Conservation (phyloP, 495 filamentous ascomycete species). For the Sordaria brevicollis region DNA sequence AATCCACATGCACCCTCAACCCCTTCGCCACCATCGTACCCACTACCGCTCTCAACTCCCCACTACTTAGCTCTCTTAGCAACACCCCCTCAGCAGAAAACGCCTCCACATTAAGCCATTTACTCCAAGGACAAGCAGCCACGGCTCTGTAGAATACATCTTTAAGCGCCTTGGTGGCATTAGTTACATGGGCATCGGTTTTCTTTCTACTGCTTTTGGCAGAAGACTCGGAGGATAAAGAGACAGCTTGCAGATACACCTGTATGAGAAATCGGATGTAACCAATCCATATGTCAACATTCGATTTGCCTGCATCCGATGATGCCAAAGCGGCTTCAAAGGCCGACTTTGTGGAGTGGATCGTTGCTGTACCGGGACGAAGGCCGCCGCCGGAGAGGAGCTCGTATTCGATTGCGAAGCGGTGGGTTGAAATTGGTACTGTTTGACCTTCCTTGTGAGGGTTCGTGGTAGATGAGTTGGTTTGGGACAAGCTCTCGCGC, state of each 20-base stretch:
- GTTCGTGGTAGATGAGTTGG: conserved; percentile 21
- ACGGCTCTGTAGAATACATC: conserved; percentile 59
- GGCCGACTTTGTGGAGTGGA: conserved; percentile 49
- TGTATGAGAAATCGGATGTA: conserved; percentile 48
- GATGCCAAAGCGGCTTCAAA: conserved; percentile 73
- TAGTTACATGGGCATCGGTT: background rate
- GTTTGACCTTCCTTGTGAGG: background rate
- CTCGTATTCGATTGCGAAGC: conserved; percentile 62
- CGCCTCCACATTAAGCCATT: conserved; percentile 54
- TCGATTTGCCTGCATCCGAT: conserved; percentile 24
- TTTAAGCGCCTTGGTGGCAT: conserved; percentile 7
- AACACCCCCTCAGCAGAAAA: conserved; percentile 27
- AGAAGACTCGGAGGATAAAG: background rate
- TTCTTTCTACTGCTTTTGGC: conserved; percentile 16
- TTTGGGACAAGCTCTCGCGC: conserved; percentile 29
- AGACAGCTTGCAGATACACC: background rate
- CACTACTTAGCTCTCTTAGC: conserved; percentile 16
- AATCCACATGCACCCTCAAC: conserved; percentile 32
- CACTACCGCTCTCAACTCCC: conserved; percentile 47
- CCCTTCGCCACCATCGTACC: conserved; percentile 27
- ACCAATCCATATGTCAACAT: conserved; percentile 51
- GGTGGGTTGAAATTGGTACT: conserved; percentile 36
- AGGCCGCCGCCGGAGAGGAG: conserved; percentile 14
- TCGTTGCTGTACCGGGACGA: conserved; percentile 32
- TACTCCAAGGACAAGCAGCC: conserved; percentile 64